A percentile compares a stretch with the other conserved stretches of the same genome.
These are phyloP conservation scores for Antitrichia curtipendula DNA, from an alignment of 225 moss, liverwort and hornwort genomes.

Conservation along the genomic window DNA sequence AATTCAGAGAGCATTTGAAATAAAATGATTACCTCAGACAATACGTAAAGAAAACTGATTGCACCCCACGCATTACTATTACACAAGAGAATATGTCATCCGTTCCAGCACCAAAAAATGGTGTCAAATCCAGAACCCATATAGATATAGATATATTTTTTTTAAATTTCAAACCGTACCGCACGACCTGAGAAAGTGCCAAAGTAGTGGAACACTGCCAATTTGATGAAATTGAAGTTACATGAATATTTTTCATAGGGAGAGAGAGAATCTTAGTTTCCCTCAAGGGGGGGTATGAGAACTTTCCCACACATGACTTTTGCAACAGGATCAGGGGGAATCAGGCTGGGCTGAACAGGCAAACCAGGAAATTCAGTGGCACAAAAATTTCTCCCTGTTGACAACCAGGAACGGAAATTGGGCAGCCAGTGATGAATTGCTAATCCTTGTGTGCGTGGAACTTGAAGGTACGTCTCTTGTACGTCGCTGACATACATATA, in stretches of 20 bases:
- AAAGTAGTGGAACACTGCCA: background rate
- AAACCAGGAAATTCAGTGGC: background rate
- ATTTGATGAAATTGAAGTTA: background rate
- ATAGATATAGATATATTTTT: too few relatives aligned
- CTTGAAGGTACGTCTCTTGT: background rate
- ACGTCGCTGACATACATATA: rapidly evolving
- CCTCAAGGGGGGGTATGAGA: background rate
- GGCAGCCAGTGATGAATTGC: too few relatives aligned
- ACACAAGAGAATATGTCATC: background rate
- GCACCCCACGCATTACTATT: background rate
- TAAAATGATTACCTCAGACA: background rate
- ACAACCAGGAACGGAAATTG: background rate
- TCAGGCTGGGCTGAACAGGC: background rate
- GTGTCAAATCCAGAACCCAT: background rate
- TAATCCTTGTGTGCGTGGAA: background rate
- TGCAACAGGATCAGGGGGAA: too few relatives aligned
- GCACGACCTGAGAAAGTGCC: background rate
- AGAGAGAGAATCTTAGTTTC: background rate
- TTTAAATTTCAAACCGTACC: too few relatives aligned
- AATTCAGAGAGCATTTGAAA: background rate
- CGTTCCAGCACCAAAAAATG: background rate
- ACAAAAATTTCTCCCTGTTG: background rate
- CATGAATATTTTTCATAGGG: background rate
- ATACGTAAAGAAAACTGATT: background rate
- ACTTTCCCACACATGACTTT: background rate